These are phyloP conservation scores for Phialophora chinensis DNA, from an alignment of 2,329 filamentous ascomycete species.

Conservation along the genomic window DNA sequence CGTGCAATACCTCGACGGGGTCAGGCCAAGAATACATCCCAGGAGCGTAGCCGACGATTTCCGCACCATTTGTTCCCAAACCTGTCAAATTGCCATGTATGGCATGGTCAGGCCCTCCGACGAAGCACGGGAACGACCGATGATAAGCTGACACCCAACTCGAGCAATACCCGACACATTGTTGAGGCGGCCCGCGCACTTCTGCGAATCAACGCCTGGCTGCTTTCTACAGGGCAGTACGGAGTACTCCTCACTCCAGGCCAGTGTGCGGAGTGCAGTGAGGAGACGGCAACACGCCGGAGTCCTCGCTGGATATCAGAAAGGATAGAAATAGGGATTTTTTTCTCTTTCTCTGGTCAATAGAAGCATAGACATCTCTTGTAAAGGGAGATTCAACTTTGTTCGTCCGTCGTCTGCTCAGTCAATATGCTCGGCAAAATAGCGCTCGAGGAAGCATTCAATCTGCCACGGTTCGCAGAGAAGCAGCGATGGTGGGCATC, in stretches of 20 bases:
- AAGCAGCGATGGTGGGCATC: conserved; percentile 67
- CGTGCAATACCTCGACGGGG: background rate
- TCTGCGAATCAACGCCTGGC: background rate
- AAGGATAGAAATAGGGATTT: background rate
- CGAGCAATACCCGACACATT: background rate
- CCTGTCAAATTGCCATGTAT: background rate
- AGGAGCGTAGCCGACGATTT: conserved; percentile 3
- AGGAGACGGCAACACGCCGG: conserved; percentile 1
- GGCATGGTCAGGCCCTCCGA: background rate
- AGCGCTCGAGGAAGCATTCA: conserved; percentile 45
- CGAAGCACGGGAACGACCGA: background rate
- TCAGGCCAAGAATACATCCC: background rate
- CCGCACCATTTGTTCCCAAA: background rate
- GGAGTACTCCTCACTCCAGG: background rate
- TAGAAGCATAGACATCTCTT: background rate
- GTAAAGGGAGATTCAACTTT: background rate
- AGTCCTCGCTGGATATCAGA: background rate
- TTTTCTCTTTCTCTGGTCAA: background rate
- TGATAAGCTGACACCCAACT: background rate
- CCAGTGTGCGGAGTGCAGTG: background rate
- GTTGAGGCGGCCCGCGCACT: conserved; percentile 2
- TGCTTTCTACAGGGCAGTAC: background rate
- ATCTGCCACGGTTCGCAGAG: conserved; percentile 58
- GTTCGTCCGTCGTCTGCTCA: background rate
- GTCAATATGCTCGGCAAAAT: conserved; percentile 58